Evolutionary conservation across 306 rosid genomes (phyloP), one percentile per base, ranked within the genome.

Genomic region (Astragalus membranaceus): DNA sequence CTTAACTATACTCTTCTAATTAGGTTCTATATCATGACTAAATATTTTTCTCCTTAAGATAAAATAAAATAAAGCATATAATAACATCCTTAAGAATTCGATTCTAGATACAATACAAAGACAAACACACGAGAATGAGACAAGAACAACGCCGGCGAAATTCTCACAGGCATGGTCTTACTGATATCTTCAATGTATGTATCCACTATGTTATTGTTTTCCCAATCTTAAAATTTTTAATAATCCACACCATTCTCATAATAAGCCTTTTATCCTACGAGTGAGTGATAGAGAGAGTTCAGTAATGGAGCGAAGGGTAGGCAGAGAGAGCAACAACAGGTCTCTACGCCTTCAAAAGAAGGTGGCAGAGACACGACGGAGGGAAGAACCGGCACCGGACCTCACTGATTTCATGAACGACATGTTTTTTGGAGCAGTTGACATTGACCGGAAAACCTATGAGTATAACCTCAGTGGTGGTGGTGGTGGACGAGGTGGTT

Each of bases 401-500:
- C 80, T 89, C 15, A 88, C 91, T 0, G 98, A 92, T 58, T 89
- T 88, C 83, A 89, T 92, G 88, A 89, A 88, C 80, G 95, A 92
- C 81, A 81, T 80, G 96, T 89, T 89, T 44, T 92, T 85, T 0
- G 92, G 96, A 16, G 37, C 81, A 3, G 70, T 33, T 0, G 78
- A 67, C 5, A 3, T 35, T 13, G 67, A 77, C 6, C 71, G 64
- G 57, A 92, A 75, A 65, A 58, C 60, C 1, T 92, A 89, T 58
- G 80, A 33, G 37, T 33, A 33, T 33, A 6, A 88, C 75, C 77
- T 92, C 54, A 85, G 85, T 0, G 95, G 95, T 2, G 16, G 54
- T 10, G 42, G 2, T 0, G 0, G 57, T 46, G 9, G 81, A 73
- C 0, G 76, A 77, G 42, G 2, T 0, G 42, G 2, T 0, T 12